phyloP scores from a whole-genome alignment of 2,329 filamentous ascomycete species.

The Talaromyces sp. region DNA sequence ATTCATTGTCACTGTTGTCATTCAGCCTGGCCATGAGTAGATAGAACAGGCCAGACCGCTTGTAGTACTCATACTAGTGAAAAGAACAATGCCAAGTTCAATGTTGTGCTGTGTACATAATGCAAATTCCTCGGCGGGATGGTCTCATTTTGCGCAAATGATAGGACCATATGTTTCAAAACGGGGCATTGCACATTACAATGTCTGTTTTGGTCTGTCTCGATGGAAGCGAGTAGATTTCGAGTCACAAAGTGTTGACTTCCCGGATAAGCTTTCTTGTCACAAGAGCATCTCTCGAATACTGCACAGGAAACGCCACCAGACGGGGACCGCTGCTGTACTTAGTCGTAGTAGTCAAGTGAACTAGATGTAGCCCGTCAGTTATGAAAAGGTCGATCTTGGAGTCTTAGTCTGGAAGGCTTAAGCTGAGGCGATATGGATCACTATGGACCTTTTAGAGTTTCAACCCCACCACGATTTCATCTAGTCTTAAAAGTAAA shows the following conservation, averaged over 20 bases:
- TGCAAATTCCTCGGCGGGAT: slow-evolving; percentile 7
- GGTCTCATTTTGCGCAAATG: slow-evolving; percentile 10
- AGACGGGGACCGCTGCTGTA: neutral
- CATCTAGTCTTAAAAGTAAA: slow-evolving; percentile 10
- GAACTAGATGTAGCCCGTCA: neutral
- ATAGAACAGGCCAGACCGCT: neutral
- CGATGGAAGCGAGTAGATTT: neutral
- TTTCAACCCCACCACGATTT: slow-evolving; percentile 11
- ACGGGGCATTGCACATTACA: neutral
- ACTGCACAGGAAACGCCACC: neutral
- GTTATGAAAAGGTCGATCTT: neutral
- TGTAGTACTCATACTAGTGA: neutral
- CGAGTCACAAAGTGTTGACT: neutral
- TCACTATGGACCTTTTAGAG: neutral
- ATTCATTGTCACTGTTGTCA: neutral
- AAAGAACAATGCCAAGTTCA: neutral
- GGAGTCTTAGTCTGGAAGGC: neutral
- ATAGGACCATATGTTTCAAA: neutral
- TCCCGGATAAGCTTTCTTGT: neutral
- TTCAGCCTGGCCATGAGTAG: neutral
- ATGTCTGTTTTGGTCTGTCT: neutral
- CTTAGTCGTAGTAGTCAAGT: neutral
- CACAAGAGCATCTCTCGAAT: neutral
- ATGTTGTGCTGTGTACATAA: neutral
- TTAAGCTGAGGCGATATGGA: neutral